Conservation (phyloP, 208 protist genomes). For the Wallacemonas sp. region DNA sequence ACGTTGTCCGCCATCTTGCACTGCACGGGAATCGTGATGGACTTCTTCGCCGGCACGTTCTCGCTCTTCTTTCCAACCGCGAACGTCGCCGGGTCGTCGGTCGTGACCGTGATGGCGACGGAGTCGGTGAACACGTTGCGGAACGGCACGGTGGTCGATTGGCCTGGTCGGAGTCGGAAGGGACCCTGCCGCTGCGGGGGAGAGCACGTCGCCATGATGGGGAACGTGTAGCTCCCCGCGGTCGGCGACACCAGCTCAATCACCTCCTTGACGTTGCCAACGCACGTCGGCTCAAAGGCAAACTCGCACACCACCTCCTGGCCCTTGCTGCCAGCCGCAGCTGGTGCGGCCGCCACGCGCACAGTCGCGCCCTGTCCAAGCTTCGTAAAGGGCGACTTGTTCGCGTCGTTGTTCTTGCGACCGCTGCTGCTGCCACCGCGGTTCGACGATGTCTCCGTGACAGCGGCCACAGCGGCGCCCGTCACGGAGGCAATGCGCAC, state of each 20-base stretch:
- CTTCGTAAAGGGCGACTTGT: conserved; percentile 48
- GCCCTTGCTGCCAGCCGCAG: conserved; percentile 46
- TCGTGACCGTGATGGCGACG: conserved; percentile 77
- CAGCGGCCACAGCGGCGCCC: not conserved
- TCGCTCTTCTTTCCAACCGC: conserved; percentile 80
- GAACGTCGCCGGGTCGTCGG: conserved; percentile 81
- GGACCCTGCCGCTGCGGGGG: conserved; percentile 94
- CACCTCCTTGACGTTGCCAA: conserved; percentile 78
- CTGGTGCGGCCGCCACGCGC: conserved; percentile 39
- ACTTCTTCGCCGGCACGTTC: conserved; percentile 82
- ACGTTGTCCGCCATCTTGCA: conserved; percentile 53
- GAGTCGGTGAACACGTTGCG: conserved; percentile 93
- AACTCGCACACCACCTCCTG: conserved; percentile 93
- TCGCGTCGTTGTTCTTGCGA: conserved; percentile 26
- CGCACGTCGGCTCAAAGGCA: conserved; percentile 87
- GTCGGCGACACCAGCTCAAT: conserved; percentile 83
- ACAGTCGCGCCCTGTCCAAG: conserved; percentile 33
- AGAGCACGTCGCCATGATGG: conserved; percentile 86
- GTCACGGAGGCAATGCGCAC: conserved; percentile 45
- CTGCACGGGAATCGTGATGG: conserved; percentile 64
- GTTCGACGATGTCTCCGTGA: conserved; percentile 20
- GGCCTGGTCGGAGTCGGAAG: conserved; percentile 61
- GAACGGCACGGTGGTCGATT: conserved; percentile 82
- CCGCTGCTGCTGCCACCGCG: conserved; percentile 23
- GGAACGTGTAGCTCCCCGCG: conserved; percentile 92